phyloP scores from a whole-genome alignment of 2,329 filamentous ascomycete genomes.

The Colletotrichum cereale region DNA sequence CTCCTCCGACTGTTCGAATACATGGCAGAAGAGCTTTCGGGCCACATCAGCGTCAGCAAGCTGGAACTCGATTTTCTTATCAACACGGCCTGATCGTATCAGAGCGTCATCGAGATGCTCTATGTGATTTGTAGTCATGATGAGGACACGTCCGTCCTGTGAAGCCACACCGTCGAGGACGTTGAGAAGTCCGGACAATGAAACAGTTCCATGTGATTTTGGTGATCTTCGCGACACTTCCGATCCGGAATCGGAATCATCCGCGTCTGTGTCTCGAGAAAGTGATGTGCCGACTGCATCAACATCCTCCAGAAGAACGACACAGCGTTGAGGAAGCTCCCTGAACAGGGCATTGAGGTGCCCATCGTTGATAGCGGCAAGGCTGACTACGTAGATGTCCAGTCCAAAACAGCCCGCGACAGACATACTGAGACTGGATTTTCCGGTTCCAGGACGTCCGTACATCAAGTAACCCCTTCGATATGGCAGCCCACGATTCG shows the following conservation, averaged over 20 bases:
- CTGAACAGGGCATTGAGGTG: conserved; percentile 49
- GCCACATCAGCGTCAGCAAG: not conserved
- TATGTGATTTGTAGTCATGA: conserved; percentile 46
- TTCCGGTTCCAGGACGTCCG: conserved; percentile 55
- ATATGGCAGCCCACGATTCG: conserved; percentile 47
- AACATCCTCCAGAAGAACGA: conserved; percentile 56
- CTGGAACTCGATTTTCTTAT: conserved; percentile 63
- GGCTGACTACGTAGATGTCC: conserved; percentile 53
- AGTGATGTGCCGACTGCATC: conserved; percentile 46
- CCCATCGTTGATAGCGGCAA: conserved; percentile 48
- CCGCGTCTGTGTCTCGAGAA: not conserved
- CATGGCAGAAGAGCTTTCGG: not conserved
- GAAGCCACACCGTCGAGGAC: conserved; percentile 43
- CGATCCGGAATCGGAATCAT: not conserved
- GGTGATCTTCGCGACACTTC: not conserved
- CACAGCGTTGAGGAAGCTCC: conserved; percentile 50
- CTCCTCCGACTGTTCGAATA: not conserved
- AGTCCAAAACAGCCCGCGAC: conserved; percentile 51
- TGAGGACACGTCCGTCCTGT: conserved; percentile 43
- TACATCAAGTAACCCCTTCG: conserved; percentile 54
- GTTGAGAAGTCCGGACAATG: conserved; percentile 44
- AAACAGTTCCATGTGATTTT: conserved; percentile 21
- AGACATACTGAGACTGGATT: conserved; percentile 53
- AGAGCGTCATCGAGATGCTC: conserved; percentile 44
- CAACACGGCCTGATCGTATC: conserved; percentile 61